Evolutionary conservation across 2,329 filamentous ascomycete species (phyloP), one percentile per base, ranked within the genome.

Genomic region (Penicillium sp.): DNA sequence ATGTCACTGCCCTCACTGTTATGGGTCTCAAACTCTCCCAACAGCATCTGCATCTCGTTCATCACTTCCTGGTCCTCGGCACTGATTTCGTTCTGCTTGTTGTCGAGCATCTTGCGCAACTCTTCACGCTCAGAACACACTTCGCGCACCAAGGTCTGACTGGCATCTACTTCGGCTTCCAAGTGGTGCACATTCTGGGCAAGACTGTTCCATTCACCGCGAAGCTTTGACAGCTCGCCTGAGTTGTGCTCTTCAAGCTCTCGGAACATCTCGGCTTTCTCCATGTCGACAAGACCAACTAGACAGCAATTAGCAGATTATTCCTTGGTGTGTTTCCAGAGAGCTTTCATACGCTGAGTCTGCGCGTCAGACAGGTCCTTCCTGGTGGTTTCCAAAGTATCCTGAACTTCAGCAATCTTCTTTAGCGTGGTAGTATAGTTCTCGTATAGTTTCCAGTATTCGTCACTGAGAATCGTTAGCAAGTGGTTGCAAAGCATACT

Each of bases 391-490:
- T 74, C 69, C 16, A 74, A 56, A 10, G 62, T 62, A 42, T 70
- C 68, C 51, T 75, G 71, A 18, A 68, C 59, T 38, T 73, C 71
- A 18, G 71, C 69, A 49, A 75, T 66, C 52, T 70, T 74, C 49
- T 68, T 65, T 23, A 72, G 67, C 29, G 68, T 54, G 6, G 61
- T 59, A 4, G 71, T 67, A 51, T 71, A 74, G 42, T 70, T 69
- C 13, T 74, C 70, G 51, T 73, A 74, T 42, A 75, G 43, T 54
- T 72, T 74, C 68, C 70, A 73, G 51, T 73, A 73, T 26, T 73
- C 69, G 42, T 73, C 70, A 51, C 70, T 72, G 43, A 8, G 47
- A 13, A n/a, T 23, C 18, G 52, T 68, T 55, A 66, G 60, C 39
- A 41, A 23, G 16, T 28, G 6, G 16, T n/a, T 16, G 16, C 33